A percentile compares a stretch with the other conserved stretches of the same genome.
Conservation (phyloP, 148 eudicot species). For the Dysphania ambrosioides region DNA sequence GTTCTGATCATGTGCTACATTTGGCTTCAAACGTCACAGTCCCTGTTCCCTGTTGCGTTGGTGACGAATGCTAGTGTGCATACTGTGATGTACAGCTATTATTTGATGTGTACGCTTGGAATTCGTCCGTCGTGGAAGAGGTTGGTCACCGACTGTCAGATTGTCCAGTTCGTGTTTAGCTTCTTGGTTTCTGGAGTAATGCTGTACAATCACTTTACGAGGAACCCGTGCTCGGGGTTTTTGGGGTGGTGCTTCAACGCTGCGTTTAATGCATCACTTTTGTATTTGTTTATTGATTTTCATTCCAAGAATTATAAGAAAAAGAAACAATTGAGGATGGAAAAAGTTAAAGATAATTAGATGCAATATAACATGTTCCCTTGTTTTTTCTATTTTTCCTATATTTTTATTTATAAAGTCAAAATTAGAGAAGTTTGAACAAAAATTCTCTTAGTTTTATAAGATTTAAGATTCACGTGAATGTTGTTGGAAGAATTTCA, state of each 20-base stretch:
- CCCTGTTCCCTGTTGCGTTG: conserved; percentile 65
- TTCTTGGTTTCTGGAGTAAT: conserved; percentile 61
- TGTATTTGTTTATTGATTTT: conserved; percentile 73
- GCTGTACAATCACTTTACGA: conserved; percentile 58
- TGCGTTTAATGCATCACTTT: conserved; percentile 68
- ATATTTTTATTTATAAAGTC: no score
- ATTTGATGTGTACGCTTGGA: conserved; percentile 58
- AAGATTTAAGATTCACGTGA: no score
- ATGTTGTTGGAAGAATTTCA: no score
- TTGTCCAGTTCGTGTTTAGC: conserved; percentile 76
- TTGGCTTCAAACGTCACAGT: conserved; percentile 59
- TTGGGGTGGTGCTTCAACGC: conserved; percentile 84
- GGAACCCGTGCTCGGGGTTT: conserved; percentile 58
- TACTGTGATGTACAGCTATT: conserved; percentile 80
- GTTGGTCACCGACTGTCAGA: conserved; percentile 79
- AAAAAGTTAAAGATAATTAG: conserved; percentile 9
- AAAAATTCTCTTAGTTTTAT: no score
- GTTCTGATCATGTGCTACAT: conserved; percentile 76
- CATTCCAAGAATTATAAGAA: conserved; percentile 61
- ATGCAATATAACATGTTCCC: no score
- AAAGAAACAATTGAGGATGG: conserved; percentile 19
- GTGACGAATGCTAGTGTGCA: conserved; percentile 72
- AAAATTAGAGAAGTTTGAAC: no score
- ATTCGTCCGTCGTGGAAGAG: conserved; percentile 82
- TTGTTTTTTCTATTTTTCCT: no score